Conservation (phyloP, 768 basidiomycete species). For the Phlegmacium glaucopus region DNA sequence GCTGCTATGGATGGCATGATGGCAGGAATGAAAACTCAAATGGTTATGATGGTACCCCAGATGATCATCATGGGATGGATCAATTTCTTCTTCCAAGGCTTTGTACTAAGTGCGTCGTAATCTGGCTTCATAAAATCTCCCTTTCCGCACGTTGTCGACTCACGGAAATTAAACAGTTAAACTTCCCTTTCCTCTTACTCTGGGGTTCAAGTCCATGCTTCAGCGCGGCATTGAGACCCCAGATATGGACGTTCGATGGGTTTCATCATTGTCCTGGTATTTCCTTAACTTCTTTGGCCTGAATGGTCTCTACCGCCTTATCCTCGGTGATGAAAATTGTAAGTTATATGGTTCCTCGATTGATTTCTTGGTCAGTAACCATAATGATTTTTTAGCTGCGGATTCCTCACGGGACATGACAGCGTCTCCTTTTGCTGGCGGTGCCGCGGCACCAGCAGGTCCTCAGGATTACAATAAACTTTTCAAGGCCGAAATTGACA, state of each 20-base stretch:
- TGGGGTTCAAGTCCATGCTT: conserved; percentile 97
- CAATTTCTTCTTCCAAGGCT: conserved; percentile 99
- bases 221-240: conserved; percentile 93
- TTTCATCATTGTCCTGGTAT: conserved; percentile 98
- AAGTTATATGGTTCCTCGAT: conserved; percentile 22
- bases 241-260: conserved; percentile 99
- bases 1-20: conserved; percentile 97
- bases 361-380: conserved; percentile 1
- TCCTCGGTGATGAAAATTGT: conserved; percentile 91
- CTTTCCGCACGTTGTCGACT: not conserved
- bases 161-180: conserved; percentile 58
- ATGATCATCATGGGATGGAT: conserved; percentile 99
- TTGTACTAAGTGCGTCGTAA: conserved; percentile 89
- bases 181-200: conserved; percentile 92
- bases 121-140: not conserved
- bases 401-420: conserved; percentile 76
- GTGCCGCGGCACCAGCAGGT: conserved; percentile 25
- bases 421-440: conserved; percentile 62
- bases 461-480: conserved; percentile 87
- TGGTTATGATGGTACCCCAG: conserved; percentile 98
- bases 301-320: conserved; percentile 91
- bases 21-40: conserved; percentile 98
- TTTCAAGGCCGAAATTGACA: conserved; percentile 89
- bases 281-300: conserved; percentile 98
- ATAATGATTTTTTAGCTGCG: conserved; percentile 48